Percentiles rank a stretch among this genome's conserved stretches.
Conservation (phyloP, 164 flowering plant species). For the Tetrastigma voinierianum region DNA sequence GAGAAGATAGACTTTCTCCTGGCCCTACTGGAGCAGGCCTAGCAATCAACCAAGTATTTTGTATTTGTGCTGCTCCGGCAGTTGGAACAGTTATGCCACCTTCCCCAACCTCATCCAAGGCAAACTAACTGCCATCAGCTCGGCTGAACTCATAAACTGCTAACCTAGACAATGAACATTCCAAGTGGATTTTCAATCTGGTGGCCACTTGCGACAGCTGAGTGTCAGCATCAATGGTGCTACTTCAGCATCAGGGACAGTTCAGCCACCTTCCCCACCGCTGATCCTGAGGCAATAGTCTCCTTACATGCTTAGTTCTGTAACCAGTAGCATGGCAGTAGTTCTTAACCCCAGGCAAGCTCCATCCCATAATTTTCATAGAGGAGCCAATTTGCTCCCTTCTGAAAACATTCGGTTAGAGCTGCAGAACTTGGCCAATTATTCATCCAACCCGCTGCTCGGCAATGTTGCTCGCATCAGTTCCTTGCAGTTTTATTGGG, state of each 20-base stretch:
- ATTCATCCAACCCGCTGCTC: slow-evolving; percentile 3
- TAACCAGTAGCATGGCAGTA: slow-evolving; percentile 1
- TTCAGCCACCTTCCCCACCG: background rate
- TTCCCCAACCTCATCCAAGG: background rate
- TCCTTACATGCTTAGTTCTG: background rate
- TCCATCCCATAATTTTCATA: background rate
- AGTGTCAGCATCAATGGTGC: background rate
- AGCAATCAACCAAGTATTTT: slow-evolving; percentile 12
- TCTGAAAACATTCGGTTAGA: background rate
- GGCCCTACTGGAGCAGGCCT: background rate
- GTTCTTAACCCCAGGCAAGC: background rate
- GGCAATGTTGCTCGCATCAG: slow-evolving; percentile 5
- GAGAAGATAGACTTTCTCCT: slow-evolving; percentile 8
- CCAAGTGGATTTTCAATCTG: background rate
- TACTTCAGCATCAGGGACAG: background rate
- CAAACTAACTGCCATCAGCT: background rate
- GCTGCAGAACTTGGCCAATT: background rate
- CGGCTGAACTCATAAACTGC: slow-evolving; percentile 7
- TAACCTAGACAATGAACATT: background rate
- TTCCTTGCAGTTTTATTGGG: slow-evolving; percentile 4
- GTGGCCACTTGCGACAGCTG: background rate
- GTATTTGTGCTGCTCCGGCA: too few species aligned
- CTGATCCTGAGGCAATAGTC: slow-evolving; percentile 2
- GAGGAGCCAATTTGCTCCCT: background rate
- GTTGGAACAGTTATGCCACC: background rate